Percentiles rank a stretch among this genome's conserved stretches.
phyloP scores from a whole-genome alignment of 169 alveolate species.

The Fabrea salina region DNA sequence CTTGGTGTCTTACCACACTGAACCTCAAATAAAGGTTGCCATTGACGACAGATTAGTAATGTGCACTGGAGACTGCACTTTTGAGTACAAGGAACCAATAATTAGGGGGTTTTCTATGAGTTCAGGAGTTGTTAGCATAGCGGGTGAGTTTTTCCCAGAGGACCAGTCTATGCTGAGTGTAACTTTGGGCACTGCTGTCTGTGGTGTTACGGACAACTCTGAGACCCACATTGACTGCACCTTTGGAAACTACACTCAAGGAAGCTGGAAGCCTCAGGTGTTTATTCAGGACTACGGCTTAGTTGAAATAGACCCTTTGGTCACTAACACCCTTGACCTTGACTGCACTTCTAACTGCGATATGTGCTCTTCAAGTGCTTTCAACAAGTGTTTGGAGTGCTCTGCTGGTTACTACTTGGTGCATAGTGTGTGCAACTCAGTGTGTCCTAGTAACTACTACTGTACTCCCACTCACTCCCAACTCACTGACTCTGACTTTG shows the following conservation, averaged over 20 bases:
- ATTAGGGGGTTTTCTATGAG: not conserved
- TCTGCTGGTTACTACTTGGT: too few species aligned
- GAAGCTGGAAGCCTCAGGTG: not conserved
- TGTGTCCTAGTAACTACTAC: too few species aligned
- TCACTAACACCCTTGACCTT: not conserved
- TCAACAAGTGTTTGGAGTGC: too few species aligned
- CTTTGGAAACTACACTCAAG: not conserved
- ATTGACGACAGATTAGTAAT: not conserved
- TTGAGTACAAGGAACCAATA: not conserved
- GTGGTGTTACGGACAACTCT: not conserved
- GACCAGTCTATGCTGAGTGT: not conserved
- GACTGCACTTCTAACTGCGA: too few species aligned
- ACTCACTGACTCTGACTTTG: too few species aligned
- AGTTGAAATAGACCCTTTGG: not conserved
- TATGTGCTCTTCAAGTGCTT: too few species aligned
- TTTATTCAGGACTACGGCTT: not conserved
- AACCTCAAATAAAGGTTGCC: not conserved
- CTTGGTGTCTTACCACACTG: not conserved
- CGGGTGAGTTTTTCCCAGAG: not conserved
- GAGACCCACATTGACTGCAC: slow-evolving; percentile 11
- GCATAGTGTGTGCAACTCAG: too few species aligned
- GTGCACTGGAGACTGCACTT: slow-evolving; percentile 28
- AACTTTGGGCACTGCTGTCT: not conserved
- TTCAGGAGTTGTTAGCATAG: not conserved
- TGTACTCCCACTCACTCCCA: too few species aligned